Base-by-base conservation (phyloP, 306 rosid species). In the Betula pendula region DNA sequence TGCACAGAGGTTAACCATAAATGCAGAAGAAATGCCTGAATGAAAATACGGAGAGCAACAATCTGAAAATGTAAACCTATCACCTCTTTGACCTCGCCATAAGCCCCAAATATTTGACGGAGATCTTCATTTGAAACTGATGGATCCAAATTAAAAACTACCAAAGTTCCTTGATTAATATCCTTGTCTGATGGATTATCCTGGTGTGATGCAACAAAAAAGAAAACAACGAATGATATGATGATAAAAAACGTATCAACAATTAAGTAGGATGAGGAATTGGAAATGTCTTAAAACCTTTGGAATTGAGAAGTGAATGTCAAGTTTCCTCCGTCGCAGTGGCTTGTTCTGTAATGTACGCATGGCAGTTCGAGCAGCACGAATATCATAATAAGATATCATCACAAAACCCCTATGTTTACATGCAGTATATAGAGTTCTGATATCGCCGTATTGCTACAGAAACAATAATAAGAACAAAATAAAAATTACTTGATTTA, bases 71-170 rank as follows among this genome's bases (percentile, higher is more conserved):
- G 62, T 48, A 52, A 80, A 81, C 77, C 4, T 43, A 71, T 76
- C 71, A 96, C 99, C 99, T 96, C 99, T 85, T 96, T 96, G 83
- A 96, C 98, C 91, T 96, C 99, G 69, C 99, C 99, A 60, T 96
- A 92, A 76, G 86, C 96, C 80, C 98, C 98, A 88, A 96, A 96
- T 87, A 96, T 96, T 77, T 85, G 98, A 25, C 93, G 97, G 70
- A 96, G 99, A 82, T 92, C 97, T 69, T 96, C 99, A 80, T 92
- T 96, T 71, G 98, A 88, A 55, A 96, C 99, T 3, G 98, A 92
- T 11, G 98, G 92, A 82, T 96, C 99, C 90, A 96, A 84, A 81
- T 96, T 96, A 86, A 96, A 96, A 72, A 84, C 98, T 58, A 96
- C 99, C 82, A 96, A 85, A 59, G 99, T 96, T 76, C 99, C 99